Conservation (phyloP, 2,329 filamentous ascomycete genomes). For the Penicillium sp. region DNA sequence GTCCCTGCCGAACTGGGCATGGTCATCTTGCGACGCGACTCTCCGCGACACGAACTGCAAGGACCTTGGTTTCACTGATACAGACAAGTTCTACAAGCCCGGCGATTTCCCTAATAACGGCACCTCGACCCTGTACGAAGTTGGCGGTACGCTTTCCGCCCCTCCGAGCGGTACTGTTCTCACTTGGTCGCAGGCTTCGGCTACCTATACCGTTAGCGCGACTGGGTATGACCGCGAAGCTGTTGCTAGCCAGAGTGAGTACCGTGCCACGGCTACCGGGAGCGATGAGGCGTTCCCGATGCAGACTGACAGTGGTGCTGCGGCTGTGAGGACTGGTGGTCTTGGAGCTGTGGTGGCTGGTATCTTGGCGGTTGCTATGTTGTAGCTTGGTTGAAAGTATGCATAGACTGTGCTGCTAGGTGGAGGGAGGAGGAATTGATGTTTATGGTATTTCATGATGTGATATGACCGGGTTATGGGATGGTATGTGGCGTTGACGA, state of each 20-base stretch:
- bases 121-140: slow-evolving; percentile 30
- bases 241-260: slow-evolving; percentile 16
- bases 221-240: slow-evolving; percentile 23
- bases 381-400: slow-evolving; percentile 1
- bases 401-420: background rate
- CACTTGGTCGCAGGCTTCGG: slow-evolving; percentile 33
- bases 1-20: slow-evolving; percentile 17
- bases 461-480: background rate
- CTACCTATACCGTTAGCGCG: slow-evolving; percentile 37
- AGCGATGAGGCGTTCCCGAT: slow-evolving; percentile 2
- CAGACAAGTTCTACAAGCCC: slow-evolving; percentile 22
- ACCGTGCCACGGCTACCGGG: slow-evolving; percentile 15
- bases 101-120: slow-evolving; percentile 25
- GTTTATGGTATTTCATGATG: background rate
- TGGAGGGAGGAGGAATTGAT: background rate
- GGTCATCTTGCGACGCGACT: slow-evolving; percentile 17
- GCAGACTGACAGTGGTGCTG: slow-evolving; percentile 9
- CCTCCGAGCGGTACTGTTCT: slow-evolving; percentile 36
- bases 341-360: slow-evolving; percentile 5
- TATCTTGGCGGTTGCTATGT: slow-evolving; percentile 6
- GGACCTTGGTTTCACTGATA: slow-evolving; percentile 17
- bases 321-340: background rate
- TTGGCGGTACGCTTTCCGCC: slow-evolving; percentile 28
- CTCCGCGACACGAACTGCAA: slow-evolving; percentile 18
- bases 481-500: background rate